Percentiles rank a stretch among this genome's conserved stretches.
Evolutionary conservation across 306 rosid species (phyloP).

Genomic region (Cercis canadensis): DNA sequence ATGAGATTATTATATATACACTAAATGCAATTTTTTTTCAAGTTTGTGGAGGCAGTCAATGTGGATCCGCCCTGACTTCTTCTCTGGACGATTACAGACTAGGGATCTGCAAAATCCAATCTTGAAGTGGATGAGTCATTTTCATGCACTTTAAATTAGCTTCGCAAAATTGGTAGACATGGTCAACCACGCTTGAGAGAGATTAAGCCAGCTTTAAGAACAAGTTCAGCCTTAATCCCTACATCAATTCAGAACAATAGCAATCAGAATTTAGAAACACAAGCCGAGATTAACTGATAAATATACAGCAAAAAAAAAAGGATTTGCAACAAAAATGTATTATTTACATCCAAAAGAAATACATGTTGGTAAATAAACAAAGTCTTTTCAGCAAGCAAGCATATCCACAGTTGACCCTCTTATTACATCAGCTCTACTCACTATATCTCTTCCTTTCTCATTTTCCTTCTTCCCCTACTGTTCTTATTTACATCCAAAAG

Average conservation of each 20-base stretch:
- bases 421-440: too few species aligned
- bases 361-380: neutral
- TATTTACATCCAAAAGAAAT: neutral
- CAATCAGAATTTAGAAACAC: constrained; percentile 14
- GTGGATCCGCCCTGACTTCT: too few species aligned
- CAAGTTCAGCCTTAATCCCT: constrained; percentile 48
- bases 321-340: constrained; percentile 8
- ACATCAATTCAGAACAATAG: constrained; percentile 25
- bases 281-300: neutral
- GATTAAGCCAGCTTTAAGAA: constrained; percentile 27
- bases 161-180: constrained; percentile 5
- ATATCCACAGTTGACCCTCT: too few species aligned
- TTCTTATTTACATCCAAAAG: neutral
- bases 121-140: neutral
- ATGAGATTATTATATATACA: too few species aligned
- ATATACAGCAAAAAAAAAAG: neutral
- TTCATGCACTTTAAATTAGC: constrained; percentile 35
- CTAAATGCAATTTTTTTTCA: too few species aligned
- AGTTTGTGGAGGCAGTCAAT: too few species aligned
- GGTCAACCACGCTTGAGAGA: constrained; percentile 36
- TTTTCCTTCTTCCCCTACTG: too few species aligned
- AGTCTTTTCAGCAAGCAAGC: neutral
- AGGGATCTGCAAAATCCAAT: constrained; percentile 14
- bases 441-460: too few species aligned
- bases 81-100: neutral